Percentiles rank a stretch among this genome's conserved stretches.
phyloP scores from a whole-genome alignment of 1,139 yeast species.

The Kluyveromyces sp. region DNA sequence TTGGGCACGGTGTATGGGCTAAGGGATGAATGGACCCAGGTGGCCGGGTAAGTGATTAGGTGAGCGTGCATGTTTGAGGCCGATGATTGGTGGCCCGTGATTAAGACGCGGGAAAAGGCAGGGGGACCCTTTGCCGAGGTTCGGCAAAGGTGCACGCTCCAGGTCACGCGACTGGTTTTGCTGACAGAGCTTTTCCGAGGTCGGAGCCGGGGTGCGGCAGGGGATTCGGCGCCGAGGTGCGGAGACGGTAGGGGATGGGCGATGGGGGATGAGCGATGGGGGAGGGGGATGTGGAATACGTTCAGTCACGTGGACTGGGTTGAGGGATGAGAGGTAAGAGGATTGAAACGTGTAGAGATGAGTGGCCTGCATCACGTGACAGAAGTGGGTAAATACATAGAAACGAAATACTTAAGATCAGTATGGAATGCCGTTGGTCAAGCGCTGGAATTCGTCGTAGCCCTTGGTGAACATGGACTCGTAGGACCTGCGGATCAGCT shows the following conservation, averaged over 20 bases:
- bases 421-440: conserved; percentile 95
- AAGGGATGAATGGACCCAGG: not conserved
- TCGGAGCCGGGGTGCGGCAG: not conserved
- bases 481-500: conserved; percentile 70
- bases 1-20: not conserved
- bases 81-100: not conserved
- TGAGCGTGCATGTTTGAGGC: not conserved
- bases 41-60: not conserved
- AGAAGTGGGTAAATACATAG: too few relatives aligned
- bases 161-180: not conserved
- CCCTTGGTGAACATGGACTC: conserved; percentile 90
- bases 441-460: conserved; percentile 92
- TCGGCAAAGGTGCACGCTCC: not conserved
- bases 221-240: not conserved
- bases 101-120: not conserved
- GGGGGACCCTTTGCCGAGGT: not conserved
- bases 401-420: too few relatives aligned
- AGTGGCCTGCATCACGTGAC: too few relatives aligned
- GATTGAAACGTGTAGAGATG: too few relatives aligned
- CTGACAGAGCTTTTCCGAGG: too few relatives aligned
- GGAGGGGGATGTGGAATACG: too few relatives aligned
- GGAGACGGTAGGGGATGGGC: not conserved
- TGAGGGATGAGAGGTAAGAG: too few relatives aligned
- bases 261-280: too few relatives aligned
- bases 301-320: too few relatives aligned